Evolutionary conservation across 352 stramenopile species (phyloP).

Genomic region (Pythium utonaiense): DNA sequence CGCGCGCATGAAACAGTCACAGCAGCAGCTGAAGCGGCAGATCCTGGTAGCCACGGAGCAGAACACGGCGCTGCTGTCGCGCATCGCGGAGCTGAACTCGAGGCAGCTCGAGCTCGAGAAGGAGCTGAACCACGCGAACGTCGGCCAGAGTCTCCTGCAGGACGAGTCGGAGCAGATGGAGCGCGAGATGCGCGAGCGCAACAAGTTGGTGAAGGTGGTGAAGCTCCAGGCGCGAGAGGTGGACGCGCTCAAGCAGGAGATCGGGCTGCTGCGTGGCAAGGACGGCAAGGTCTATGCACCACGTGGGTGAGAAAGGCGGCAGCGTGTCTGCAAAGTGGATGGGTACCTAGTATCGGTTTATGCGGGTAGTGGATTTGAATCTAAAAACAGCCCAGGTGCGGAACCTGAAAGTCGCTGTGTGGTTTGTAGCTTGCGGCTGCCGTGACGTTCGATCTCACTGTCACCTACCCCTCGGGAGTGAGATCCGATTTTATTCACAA

Average conservation of each 20-base stretch:
- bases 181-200: conserved; percentile 84
- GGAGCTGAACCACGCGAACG: conserved; percentile 72
- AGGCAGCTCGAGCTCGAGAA: conserved; percentile 81
- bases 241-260: conserved; percentile 89
- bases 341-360: too few relatives aligned
- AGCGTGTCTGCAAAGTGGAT: background rate
- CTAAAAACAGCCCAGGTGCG: too few relatives aligned
- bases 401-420: background rate
- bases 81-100: conserved; percentile 70
- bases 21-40: conserved; percentile 60
- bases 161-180: conserved; percentile 50
- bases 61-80: conserved; percentile 82
- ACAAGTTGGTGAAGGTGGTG: conserved; percentile 86
- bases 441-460: background rate
- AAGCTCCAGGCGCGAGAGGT: conserved; percentile 91
- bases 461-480: conserved; percentile 6
- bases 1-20: conserved; percentile 38
- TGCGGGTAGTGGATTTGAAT: too few relatives aligned
- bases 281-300: conserved; percentile 74
- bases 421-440: background rate
- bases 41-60: conserved; percentile 81
- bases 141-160: conserved; percentile 39
- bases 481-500: conserved; percentile 7
- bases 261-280: conserved; percentile 80
- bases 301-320: conserved; percentile 18